Evolutionary conservation across 106 monocot genomes (phyloP), one percentile per base, ranked within the genome.

Genomic region (Dioscorea alata): DNA sequence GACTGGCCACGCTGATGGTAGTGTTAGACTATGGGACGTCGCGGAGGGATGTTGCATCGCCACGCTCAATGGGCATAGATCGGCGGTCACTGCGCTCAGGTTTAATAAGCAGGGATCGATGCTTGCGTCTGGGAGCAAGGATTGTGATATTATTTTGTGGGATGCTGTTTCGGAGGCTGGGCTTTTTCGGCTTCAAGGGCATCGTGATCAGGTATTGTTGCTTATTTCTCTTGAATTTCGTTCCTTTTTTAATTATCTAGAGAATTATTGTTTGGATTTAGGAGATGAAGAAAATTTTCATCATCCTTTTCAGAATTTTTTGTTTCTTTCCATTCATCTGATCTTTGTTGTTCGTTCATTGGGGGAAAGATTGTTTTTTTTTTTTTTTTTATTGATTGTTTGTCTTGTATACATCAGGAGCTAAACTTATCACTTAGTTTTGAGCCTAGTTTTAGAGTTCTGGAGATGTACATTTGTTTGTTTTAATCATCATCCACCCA

Each of bases 61-160:
- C 13, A 93, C 93, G 2, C 71, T 99, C 16, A 92, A 99, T 49
- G 93, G 93, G 22, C 99, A 99, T 69, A 80, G 81, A 50, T 82
- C 89, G 4, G 99, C 92, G 0, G 87, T 74, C n/a, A 83, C 85
- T 17, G 87, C 77, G 23, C 79, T 93, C 9, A 83, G 83, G 9
- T 88, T 78, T 64, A 83, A 68, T 64, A 67, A 70, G 20, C 13
- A 50, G 9, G 85, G 71, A 2, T 89, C 99, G 22, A 33, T 90
- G 18, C 73, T 99, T 34, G 92, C 99, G 0, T 99, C 99, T 2
- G 99, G 99, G 13, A 83, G 93, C 69, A 92, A 99, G 70, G 99
- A 99, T 64, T 86, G 85, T 59, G 93, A 93, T 49, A 52, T 99
- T 48, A 90, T 99, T 19, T 62, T 99, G 8, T 99, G 99, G 99